A percentile compares a stretch with the other conserved stretches of the same genome.
phyloP scores from a whole-genome alignment of 192 early-diverging fungal genomes.

The Physocladia obscura region DNA sequence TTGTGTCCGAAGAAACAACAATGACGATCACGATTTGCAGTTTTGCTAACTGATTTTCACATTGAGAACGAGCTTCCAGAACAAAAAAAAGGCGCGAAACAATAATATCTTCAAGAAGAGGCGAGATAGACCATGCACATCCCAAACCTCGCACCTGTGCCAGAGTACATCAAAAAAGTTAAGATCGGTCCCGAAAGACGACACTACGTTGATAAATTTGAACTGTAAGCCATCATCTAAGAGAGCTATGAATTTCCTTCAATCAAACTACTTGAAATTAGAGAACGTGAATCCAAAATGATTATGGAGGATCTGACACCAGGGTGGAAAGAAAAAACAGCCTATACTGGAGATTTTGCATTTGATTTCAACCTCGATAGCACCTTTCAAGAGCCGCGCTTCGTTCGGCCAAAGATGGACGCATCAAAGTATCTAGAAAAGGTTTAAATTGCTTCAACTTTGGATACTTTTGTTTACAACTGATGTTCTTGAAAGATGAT shows the following conservation, averaged over 20 bases:
- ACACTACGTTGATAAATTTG: conserved; percentile 32
- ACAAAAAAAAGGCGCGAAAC: too few relatives aligned
- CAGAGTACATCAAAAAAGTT: conserved; percentile 24
- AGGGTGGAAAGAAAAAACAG: conserved; percentile 17
- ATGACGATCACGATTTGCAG: too few relatives aligned
- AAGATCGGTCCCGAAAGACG: conserved; percentile 23
- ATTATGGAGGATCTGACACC: conserved; percentile 28
- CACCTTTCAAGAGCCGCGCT: conserved; percentile 22
- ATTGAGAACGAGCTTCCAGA: too few relatives aligned
- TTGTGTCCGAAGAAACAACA: neutral
- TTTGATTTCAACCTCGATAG: conserved; percentile 12
- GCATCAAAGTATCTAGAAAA: too few relatives aligned
- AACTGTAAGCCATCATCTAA: conserved; percentile 5
- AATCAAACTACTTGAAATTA: neutral
- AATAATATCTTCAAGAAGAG: too few relatives aligned
- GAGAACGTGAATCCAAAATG: conserved; percentile 33
- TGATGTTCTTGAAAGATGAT: neutral
- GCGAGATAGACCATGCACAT: too few relatives aligned
- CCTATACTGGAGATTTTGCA: conserved; percentile 29
- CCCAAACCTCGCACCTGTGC: conserved; percentile 1
- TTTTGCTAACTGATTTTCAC: too few relatives aligned
- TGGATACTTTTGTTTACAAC: too few relatives aligned
- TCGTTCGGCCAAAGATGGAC: conserved; percentile 22
- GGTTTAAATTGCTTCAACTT: too few relatives aligned
- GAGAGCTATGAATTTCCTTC: neutral